Evolutionary conservation across 108 stramenopile species (phyloP).

Genomic region (Asterionellopsis glacialis): DNA sequence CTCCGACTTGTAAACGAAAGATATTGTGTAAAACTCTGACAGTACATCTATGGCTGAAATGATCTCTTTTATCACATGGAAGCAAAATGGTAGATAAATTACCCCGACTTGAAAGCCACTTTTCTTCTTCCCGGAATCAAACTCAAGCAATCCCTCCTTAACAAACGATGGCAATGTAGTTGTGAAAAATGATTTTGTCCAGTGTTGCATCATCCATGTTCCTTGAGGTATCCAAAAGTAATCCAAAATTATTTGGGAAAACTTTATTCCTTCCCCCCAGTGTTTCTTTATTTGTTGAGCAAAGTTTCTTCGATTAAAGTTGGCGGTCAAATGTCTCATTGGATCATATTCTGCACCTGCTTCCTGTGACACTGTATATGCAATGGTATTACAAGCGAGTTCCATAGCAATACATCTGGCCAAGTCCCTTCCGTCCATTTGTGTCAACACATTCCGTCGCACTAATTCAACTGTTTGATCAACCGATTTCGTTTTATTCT

Average conservation of each 20-base stretch:
- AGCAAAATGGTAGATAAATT: constrained; percentile 75
- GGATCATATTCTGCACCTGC: constrained; percentile 44
- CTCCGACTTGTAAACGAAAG: constrained; percentile 58
- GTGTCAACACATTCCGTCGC: constrained; percentile 45
- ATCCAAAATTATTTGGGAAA: constrained; percentile 68
- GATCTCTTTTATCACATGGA: constrained; percentile 61
- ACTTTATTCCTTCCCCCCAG: constrained; percentile 44
- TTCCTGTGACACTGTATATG: constrained; percentile 71
- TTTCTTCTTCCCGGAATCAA: constrained; percentile 26
- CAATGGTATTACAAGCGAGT: constrained; percentile 41
- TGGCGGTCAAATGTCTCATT: constrained; percentile 54
- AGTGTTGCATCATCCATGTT: constrained; percentile 43
- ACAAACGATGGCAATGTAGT: constrained; percentile 59
- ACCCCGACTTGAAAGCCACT: constrained; percentile 31
- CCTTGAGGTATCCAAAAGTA: constrained; percentile 81
- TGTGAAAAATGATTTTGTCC: constrained; percentile 61
- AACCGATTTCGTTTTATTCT: constrained; percentile 34
- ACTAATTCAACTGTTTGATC: constrained; percentile 63
- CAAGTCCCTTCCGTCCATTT: constrained; percentile 80
- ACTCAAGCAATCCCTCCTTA: constrained; percentile 38
- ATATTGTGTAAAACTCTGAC: constrained; percentile 53
- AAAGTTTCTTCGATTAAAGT: constrained; percentile 59
- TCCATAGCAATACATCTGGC: constrained; percentile 66
- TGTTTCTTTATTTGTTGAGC: constrained; percentile 25
- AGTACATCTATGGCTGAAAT: constrained; percentile 36